Conservation (phyloP, 495 filamentous ascomycete species). For the Astrocystis sublimbata region DNA sequence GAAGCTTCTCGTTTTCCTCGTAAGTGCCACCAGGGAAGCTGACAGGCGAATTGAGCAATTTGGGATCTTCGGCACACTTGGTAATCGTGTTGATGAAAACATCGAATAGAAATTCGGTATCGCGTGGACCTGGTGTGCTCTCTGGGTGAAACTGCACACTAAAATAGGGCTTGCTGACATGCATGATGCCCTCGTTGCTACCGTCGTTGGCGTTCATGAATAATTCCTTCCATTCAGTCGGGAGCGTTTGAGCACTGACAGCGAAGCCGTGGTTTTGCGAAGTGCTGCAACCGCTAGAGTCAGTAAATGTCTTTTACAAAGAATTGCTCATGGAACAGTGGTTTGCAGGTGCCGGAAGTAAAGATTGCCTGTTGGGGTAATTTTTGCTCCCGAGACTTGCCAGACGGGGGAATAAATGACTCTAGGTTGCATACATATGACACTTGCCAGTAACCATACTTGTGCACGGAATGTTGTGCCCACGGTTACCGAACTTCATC, state of each 20-base stretch:
- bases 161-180: slow-evolving; percentile 83
- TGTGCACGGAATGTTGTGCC: slow-evolving; percentile 97
- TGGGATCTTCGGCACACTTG: slow-evolving; percentile 58
- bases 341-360: no score
- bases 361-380: no score
- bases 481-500: slow-evolving; percentile 99
- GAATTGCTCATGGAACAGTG: no score
- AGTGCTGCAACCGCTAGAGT: no score
- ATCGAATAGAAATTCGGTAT: slow-evolving; percentile 95
- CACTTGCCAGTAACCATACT: slow-evolving; percentile 91
- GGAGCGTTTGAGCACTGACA: slow-evolving; percentile 76
- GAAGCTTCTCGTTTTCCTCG: slow-evolving; percentile 70
- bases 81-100: slow-evolving; percentile 88
- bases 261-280: slow-evolving; percentile 98
- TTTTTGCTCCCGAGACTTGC: no score
- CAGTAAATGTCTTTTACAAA: no score
- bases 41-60: slow-evolving; percentile 68
- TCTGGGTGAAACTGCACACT: slow-evolving; percentile 99
- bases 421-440: no score
- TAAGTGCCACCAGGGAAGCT: slow-evolving; percentile 80
- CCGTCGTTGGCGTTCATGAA: slow-evolving; percentile 98
- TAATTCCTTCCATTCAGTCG: slow-evolving; percentile 80
- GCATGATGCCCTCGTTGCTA: slow-evolving; percentile 95
- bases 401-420: no score
- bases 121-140: slow-evolving; percentile 91